These are phyloP conservation scores for Sechiopsis laciniata DNA, from an alignment of 306 rosid genomes.

Conservation along the genomic window DNA sequence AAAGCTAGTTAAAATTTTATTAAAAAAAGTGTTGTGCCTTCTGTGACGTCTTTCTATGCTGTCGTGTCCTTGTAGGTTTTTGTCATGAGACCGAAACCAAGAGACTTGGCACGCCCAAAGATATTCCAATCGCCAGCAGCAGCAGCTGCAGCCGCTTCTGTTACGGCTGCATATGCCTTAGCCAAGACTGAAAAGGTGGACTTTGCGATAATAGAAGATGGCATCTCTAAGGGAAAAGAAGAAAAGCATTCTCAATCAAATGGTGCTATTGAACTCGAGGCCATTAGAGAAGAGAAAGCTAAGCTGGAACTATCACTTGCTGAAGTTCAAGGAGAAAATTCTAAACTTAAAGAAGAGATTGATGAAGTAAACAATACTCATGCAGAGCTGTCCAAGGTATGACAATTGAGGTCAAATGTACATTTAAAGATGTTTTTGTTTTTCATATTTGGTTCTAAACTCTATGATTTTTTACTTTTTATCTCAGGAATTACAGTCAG, in stretches of 20 bases:
- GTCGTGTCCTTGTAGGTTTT: constrained; percentile 50
- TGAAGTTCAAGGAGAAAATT: constrained; percentile 44
- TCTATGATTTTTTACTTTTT: constrained; percentile 24
- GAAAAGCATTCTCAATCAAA: constrained; percentile 35
- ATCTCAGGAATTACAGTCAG: constrained; percentile 82
- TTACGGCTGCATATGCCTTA: constrained; percentile 88
- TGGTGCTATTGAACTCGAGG: constrained; percentile 32
- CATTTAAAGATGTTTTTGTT: not conserved
- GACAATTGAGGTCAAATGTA: constrained; percentile 9
- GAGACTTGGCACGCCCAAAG: constrained; percentile 54
- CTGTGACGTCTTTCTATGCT: not conserved
- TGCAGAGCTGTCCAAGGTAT: constrained; percentile 84
- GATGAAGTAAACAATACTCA: constrained; percentile 64
- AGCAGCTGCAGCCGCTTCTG: constrained; percentile 97
- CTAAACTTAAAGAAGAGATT: constrained; percentile 30
- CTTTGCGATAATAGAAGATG: constrained; percentile 36
- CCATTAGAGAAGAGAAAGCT: constrained; percentile 53
- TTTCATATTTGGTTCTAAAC: not conserved
- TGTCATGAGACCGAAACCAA: constrained; percentile 74
- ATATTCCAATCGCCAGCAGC: constrained; percentile 96
- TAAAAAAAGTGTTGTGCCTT: no score
- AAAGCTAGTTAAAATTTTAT: no score
- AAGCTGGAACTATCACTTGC: constrained; percentile 49
- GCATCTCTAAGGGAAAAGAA: constrained; percentile 36
- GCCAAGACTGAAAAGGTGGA: constrained; percentile 68